A percentile compares a stretch with the other conserved stretches of the same genome.
Evolutionary conservation across 345 rosid species (phyloP).

Genomic region (Litchi chinensis): DNA sequence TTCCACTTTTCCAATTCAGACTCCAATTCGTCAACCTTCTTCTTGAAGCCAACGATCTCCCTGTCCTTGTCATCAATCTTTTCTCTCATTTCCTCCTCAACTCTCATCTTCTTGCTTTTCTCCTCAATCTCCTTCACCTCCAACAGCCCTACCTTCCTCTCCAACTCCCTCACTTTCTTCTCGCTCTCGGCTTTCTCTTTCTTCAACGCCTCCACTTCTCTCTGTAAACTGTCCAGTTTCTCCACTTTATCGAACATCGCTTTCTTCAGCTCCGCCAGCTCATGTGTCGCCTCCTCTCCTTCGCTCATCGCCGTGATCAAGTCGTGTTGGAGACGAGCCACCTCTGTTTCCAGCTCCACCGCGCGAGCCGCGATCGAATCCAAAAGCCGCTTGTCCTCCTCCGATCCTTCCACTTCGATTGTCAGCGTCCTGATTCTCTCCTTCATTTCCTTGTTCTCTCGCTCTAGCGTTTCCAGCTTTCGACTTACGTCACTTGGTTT

Average conservation of each 20-base stretch:
- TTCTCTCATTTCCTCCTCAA: conserved; percentile 66
- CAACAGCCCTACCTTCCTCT: conserved; percentile 60
- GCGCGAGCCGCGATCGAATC: conserved; percentile 56
- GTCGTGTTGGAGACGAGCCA: conserved; percentile 65
- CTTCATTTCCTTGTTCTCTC: conserved; percentile 51
- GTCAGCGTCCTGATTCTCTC: conserved; percentile 43
- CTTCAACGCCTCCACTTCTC: conserved; percentile 56
- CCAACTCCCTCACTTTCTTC: conserved; percentile 66
- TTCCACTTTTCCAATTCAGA: conserved; percentile 39
- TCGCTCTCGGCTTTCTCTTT: conserved; percentile 58
- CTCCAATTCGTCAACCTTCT: conserved; percentile 47
- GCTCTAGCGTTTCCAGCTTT: conserved; percentile 50
- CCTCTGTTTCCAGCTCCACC: conserved; percentile 65
- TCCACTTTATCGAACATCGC: conserved; percentile 44
- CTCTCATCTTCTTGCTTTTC: conserved; percentile 60
- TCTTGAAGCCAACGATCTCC: conserved; percentile 43
- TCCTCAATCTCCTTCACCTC: conserved; percentile 64
- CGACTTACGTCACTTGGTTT: conserved; percentile 32
- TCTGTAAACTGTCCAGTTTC: conserved; percentile 43
- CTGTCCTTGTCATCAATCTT: conserved; percentile 51
- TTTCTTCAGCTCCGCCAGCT: conserved; percentile 47
- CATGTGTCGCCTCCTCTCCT: conserved; percentile 46
- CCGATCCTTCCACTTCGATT: conserved; percentile 52
- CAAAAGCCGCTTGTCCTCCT: conserved; percentile 49
- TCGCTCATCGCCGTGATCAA: conserved; percentile 49